phyloP scores from a whole-genome alignment of 202 grass and related monocot genomes.

The Saccharum hybrid region DNA sequence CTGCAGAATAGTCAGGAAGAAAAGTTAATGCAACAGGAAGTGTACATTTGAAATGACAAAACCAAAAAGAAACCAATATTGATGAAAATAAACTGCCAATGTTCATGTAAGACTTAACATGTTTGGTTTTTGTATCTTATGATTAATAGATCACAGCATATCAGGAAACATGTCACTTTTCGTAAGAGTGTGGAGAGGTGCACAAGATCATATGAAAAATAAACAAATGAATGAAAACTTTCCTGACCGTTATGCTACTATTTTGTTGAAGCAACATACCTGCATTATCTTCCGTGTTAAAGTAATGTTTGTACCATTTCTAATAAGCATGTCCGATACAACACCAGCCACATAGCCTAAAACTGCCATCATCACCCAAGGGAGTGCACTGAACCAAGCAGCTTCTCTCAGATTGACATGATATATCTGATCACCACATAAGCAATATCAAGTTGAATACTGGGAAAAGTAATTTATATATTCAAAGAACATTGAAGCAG shows the following conservation, averaged over 20 bases:
- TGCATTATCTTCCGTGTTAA: constrained; percentile 96
- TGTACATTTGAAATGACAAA: neutral
- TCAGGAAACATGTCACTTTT: constrained; percentile 25
- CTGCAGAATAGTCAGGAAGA: constrained; percentile 47
- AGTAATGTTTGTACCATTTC: constrained; percentile 79
- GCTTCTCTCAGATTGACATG: constrained; percentile 92
- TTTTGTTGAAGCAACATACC: constrained; percentile 53
- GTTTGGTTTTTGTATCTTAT: constrained; percentile 34
- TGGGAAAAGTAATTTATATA: constrained; percentile 14
- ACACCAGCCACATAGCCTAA: constrained; percentile 88
- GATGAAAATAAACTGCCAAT: constrained; percentile 1
- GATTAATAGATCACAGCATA: neutral
- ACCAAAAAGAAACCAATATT: neutral
- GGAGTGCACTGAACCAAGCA: constrained; percentile 98
- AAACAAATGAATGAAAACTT: neutral
- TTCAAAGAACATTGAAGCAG: constrained; percentile 42
- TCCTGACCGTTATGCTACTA: neutral
- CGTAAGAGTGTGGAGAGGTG: constrained; percentile 12
- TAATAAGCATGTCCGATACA: constrained; percentile 76
- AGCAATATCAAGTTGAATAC: constrained; percentile 29
- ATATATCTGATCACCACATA: constrained; percentile 69
- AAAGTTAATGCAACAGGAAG: constrained; percentile 11
- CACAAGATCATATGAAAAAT: constrained; percentile 20
- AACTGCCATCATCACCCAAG: constrained; percentile 99
- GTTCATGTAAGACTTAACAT: no score